These are phyloP conservation scores for Solanum clarkiae DNA, from an alignment of 257 asterid species.

Conservation along the genomic window DNA sequence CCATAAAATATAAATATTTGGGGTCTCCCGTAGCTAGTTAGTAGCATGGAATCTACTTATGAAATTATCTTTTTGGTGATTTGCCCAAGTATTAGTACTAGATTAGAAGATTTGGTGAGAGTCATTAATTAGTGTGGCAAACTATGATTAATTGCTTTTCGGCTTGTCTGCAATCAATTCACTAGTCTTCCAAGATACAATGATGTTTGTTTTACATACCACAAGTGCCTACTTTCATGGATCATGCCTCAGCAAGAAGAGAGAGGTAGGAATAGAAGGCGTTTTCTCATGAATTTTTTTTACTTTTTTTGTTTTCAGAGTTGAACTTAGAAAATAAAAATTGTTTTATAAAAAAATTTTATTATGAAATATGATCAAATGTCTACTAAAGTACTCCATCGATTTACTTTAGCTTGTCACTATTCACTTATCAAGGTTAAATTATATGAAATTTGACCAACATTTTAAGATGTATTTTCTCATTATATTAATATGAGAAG, in stretches of 20 bases:
- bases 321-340: background rate
- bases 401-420: too few species aligned
- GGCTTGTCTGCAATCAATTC: background rate
- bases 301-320: accelerated
- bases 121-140: background rate
- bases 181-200: background rate
- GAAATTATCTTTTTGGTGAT: background rate
- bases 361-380: too few species aligned
- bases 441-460: too few species aligned
- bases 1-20: background rate
- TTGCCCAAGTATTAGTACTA: background rate
- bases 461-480: too few species aligned
- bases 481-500: too few species aligned
- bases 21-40: background rate
- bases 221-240: background rate
- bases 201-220: background rate
- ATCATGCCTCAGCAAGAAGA: background rate
- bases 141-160: slow-evolving; percentile 6
- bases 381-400: too few species aligned
- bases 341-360: too few species aligned
- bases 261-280: background rate
- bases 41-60: background rate
- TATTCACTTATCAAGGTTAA: too few species aligned
- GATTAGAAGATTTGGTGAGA: background rate
- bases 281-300: background rate